Evolutionary conservation across 305 asterid genomes (phyloP), one percentile per base, ranked within the genome.

Genomic region (Fraxinus xanthoxyloides): DNA sequence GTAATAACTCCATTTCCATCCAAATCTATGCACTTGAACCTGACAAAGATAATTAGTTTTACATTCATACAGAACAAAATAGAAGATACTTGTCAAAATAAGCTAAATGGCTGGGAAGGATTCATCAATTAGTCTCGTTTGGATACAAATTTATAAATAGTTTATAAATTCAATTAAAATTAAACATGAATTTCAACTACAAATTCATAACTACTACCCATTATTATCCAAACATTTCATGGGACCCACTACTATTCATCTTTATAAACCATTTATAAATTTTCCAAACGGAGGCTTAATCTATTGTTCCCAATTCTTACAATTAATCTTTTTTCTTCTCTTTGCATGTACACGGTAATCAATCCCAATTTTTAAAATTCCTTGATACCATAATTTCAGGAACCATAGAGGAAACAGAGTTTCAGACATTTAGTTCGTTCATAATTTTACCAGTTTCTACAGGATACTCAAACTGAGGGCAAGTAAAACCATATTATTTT

Each of bases 1-100:
- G 99, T 95, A 81, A 97, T 87, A 78, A 92, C 82, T 79, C 98
- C 98, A 87, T 97, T 97, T 75, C 97, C 98, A 86, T 97, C 99
- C 90, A 97, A 90, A 90, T 97, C 99, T 80, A 95, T 91, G 94
- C 98, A 95, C 88, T 95, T 97, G 92, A 95, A 95, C 99, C 99
- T 97, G 93, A 78, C 84, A 76, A 82, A 78, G 76, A 67, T 56
- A 38, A 28, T 56, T 78, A 10, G 28, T 32, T 83, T 70, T 40
- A 82, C 48, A 74, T 7, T 35, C 80, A 28, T 70, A 69, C 38
- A 32, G 13, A 82, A n/a, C 13, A 51, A 38, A 73, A 51, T 43
- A 75, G 70, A 76, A 74, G 72, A 74, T 3, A 80, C 59, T 65
- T 31, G 35, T 73, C 76, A 75, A 65, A 72, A 75, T 63, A 10